phyloP scores from a whole-genome alignment of 495 filamentous ascomycete species.

The Chaetomium fimeti region DNA sequence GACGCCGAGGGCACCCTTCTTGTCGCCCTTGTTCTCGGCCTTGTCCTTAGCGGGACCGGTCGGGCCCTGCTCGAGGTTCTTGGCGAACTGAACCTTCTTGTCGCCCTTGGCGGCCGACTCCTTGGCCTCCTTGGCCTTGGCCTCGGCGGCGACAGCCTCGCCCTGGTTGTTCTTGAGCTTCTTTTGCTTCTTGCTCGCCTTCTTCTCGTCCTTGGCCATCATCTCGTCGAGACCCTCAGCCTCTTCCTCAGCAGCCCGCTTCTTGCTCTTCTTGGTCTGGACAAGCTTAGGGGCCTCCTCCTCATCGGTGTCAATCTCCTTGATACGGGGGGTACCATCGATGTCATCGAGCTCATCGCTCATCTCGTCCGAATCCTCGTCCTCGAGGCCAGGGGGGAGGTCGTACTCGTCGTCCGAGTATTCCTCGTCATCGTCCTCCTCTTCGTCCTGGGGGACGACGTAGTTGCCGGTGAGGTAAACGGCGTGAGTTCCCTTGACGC shows the following conservation, averaged over 20 bases:
- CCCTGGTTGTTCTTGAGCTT: slow-evolving; percentile 98
- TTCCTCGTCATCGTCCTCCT: slow-evolving; percentile 56
- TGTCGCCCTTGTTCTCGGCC: slow-evolving; percentile 36
- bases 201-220: slow-evolving; percentile 64
- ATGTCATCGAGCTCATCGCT: slow-evolving; percentile 83
- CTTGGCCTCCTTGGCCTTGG: slow-evolving; percentile 54
- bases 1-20: slow-evolving; percentile 56
- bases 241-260: slow-evolving; percentile 74
- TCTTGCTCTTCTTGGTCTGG: slow-evolving; percentile 70
- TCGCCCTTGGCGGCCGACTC: slow-evolving; percentile 58
- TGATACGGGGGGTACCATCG: slow-evolving; percentile 74
- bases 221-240: slow-evolving; percentile 70
- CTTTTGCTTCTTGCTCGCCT: slow-evolving; percentile 95
- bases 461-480: slow-evolving; percentile 96
- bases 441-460: slow-evolving; percentile 58
- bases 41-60: slow-evolving; percentile 59
- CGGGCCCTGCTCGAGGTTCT: slow-evolving; percentile 95
- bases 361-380: slow-evolving; percentile 68
- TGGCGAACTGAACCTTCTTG: slow-evolving; percentile 99
- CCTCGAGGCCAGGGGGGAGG: slow-evolving; percentile 62
- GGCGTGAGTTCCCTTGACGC: slow-evolving; percentile 82
- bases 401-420: slow-evolving; percentile 75
- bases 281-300: slow-evolving; percentile 78
- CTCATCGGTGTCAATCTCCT: slow-evolving; percentile 81
- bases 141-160: slow-evolving; percentile 64